Conservation (phyloP, 2,329 filamentous ascomycete genomes). For the Pseudofabraea citricarpa region DNA sequence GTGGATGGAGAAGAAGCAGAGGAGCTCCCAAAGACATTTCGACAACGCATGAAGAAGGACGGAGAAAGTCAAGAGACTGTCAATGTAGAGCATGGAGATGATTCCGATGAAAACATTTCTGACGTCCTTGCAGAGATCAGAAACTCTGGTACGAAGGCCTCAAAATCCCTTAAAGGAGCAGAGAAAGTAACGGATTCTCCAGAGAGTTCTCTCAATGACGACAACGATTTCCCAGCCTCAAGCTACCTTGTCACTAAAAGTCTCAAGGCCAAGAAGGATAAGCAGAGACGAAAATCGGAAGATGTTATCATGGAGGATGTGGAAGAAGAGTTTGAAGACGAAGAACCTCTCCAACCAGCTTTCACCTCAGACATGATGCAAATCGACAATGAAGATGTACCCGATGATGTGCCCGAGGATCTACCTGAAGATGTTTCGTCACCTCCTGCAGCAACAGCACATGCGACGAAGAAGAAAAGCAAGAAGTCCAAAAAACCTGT, state of each 20-base stretch:
- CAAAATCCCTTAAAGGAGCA: not conserved
- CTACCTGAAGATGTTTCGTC: not conserved
- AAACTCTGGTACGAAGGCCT: not conserved
- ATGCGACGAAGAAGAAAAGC: not conserved
- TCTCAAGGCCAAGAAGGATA: not conserved
- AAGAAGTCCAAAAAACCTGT: not conserved
- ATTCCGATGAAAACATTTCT: not conserved
- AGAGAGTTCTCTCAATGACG: not conserved
- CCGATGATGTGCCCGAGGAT: not conserved
- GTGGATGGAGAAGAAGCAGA: constrained; percentile 1
- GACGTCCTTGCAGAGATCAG: not conserved
- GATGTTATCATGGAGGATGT: not conserved
- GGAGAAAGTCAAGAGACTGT: constrained; percentile 9
- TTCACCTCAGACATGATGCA: no score
- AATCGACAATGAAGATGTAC: no score
- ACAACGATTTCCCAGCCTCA: no score
- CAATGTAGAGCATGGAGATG: not conserved
- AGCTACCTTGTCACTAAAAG: not conserved
- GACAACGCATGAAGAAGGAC: constrained; percentile 10
- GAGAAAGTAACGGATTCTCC: not conserved
- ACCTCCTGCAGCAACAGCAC: not conserved
- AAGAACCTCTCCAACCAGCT: not conserved
- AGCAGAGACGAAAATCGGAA: not conserved
- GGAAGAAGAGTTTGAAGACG: not conserved
- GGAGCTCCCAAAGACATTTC: constrained; percentile 5